phyloP scores from a whole-genome alignment of 306 rosid species.

The Glycyrrhiza uralensis region DNA sequence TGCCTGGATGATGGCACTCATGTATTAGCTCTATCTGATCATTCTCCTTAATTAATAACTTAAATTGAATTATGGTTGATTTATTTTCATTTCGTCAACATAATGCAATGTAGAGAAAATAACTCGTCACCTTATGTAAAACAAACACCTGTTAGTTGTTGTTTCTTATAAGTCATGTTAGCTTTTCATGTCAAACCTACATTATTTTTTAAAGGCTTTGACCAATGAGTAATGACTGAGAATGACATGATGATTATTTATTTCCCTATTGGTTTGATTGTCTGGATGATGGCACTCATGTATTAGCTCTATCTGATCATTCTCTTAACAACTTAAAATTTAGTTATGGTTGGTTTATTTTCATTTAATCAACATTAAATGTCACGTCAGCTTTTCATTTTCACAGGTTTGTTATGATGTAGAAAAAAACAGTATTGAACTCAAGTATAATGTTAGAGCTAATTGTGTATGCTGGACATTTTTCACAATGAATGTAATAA shows the following conservation, averaged over 20 bases:
- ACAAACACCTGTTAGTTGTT: background rate
- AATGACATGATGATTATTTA: conserved; percentile 25
- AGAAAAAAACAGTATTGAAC: background rate
- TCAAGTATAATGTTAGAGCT: background rate
- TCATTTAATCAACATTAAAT: too few species aligned
- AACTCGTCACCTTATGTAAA: background rate
- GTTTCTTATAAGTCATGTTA: background rate
- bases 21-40: conserved; percentile 53
- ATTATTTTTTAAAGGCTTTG: too few species aligned
- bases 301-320: conserved; percentile 45
- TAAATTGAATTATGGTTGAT: background rate
- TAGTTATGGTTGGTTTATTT: background rate
- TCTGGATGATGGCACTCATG: conserved; percentile 32
- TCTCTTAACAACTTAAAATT: background rate
- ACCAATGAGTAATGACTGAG: background rate
- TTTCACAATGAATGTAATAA: background rate
- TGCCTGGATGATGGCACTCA: conserved; percentile 39
- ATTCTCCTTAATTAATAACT: conserved; percentile 13
- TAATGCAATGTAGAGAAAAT: too few species aligned
- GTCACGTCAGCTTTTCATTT: background rate
- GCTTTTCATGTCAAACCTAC: too few species aligned
- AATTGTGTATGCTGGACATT: background rate
- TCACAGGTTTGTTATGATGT: background rate
- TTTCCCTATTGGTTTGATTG: too few species aligned
- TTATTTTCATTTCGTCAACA: background rate